Conservation (phyloP, 371 early-diverging fungal species). For the Apophysomyces sp. region DNA sequence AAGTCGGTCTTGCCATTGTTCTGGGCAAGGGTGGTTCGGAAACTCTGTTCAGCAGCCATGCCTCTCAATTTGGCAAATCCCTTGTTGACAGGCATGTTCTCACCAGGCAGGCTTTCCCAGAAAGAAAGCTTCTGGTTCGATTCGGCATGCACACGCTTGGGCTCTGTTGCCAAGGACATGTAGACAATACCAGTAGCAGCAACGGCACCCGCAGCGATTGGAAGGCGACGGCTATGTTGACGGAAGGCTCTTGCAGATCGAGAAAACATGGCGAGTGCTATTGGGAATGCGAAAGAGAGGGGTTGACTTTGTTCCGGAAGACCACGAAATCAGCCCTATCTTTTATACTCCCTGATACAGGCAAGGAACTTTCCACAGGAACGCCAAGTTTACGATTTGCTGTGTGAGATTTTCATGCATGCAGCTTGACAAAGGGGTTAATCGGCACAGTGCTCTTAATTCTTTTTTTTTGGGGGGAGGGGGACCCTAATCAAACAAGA, state of each 20-base stretch:
- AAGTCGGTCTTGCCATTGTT: slow-evolving; percentile 48
- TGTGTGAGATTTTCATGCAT: slow-evolving; percentile 3
- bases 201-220: slow-evolving; percentile 30
- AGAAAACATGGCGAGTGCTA: slow-evolving; percentile 21
- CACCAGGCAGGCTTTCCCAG: slow-evolving; percentile 48
- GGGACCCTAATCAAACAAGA: background rate
- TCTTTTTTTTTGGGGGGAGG: background rate
- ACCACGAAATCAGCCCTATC: background rate
- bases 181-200: slow-evolving; percentile 34
- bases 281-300: background rate
- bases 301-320: background rate
- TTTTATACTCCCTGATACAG: background rate
- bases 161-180: slow-evolving; percentile 24
- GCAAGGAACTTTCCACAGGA: slow-evolving; percentile 1
- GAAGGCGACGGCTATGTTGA: slow-evolving; percentile 24
- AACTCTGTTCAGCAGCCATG: slow-evolving; percentile 44
- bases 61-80: slow-evolving; percentile 47
- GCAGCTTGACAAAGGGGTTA: slow-evolving; percentile 3
- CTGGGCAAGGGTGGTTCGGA: slow-evolving; percentile 38
- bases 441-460: slow-evolving; percentile 2
- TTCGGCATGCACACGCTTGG: slow-evolving; percentile 36
- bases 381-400: slow-evolving; percentile 3
- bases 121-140: slow-evolving; percentile 35
- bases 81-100: slow-evolving; percentile 42
- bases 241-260: slow-evolving; percentile 34